Base-by-base conservation (phyloP, 2,329 filamentous ascomycete species). In the Verruconis gallopava region DNA sequence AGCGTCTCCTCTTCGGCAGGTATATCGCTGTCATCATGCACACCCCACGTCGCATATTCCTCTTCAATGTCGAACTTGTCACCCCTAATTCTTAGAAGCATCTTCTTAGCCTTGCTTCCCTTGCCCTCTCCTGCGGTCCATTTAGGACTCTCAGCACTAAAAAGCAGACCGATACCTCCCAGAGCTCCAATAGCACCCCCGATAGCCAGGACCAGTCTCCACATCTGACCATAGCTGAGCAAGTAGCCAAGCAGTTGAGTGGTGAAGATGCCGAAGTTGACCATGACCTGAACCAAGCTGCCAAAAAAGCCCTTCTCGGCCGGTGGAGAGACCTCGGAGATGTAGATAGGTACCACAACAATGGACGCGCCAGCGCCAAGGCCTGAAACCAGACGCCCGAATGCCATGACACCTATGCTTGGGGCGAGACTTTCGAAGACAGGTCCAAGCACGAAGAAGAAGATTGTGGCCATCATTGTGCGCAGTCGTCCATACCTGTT, bases 311-410 rank as follows among this genome's bases (percentile, higher is more conserved):
- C 88, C 42, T 79, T 75, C 49, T 80, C 73, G 13, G 55, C 57
- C 1, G 61, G 61, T 30, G 89, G 91, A 0, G 88, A 80, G 19
- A 95, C 74, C 61, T 98, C 91, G 36, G 85, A 88, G 51, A 98
- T 85, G 66, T 93, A 98, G 15, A 98, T 75, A 0, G 91, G 91
- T 2, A 93, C 86, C 25, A 95, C 84, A 15, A 98, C 91, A 2
- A 91, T 89, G 1, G 86, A 77, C 2, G 86, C 85, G 17, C 91
- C 91, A 4, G 86, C 86, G 4, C 84, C 88, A 2, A 93, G 57
- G 9, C 91, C 91, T 5, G 83, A 80, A 12, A 96, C 56, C 17
- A 94, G 66, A 17, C 91, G 74, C 4, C 89, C 91, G 13, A 83
- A 47, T 0, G 75, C 73, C 61, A 98, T 68, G 21, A 81, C 56